A percentile compares a stretch with the other conserved stretches of the same genome.
Evolutionary conservation across 2,329 filamentous ascomycete genomes (phyloP).

Genomic region (Malbranchea zuffiana): DNA sequence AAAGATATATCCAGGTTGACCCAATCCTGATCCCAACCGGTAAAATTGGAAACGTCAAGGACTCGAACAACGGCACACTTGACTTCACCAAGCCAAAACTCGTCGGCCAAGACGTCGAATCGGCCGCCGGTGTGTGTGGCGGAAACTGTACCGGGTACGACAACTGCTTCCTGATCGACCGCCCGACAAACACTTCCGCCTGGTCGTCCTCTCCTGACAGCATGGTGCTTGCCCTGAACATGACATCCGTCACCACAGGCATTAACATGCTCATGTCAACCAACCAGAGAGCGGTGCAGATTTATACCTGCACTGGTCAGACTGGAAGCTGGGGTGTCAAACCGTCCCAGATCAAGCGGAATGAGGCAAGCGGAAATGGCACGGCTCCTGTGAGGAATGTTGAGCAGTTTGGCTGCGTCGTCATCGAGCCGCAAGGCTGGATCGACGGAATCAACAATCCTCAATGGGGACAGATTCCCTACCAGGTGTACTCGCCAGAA

Average conservation of each 20-base stretch:
- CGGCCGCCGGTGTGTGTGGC: slow-evolving; percentile 64
- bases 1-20: slow-evolving; percentile 38
- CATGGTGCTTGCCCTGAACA: slow-evolving; percentile 44
- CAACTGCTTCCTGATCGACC: slow-evolving; percentile 42
- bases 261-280: slow-evolving; percentile 72
- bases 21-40: slow-evolving; percentile 65
- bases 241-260: slow-evolving; percentile 59
- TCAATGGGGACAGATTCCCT: slow-evolving; percentile 58
- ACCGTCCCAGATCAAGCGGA: slow-evolving; percentile 37
- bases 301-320: slow-evolving; percentile 72
- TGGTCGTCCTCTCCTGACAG: slow-evolving; percentile 24
- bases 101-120: slow-evolving; percentile 57
- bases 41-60: slow-evolving; percentile 63
- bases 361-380: slow-evolving; percentile 42
- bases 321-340: slow-evolving; percentile 49
- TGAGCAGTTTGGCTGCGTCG: slow-evolving; percentile 67
- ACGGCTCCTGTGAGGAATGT: slow-evolving; percentile 33
- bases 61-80: slow-evolving; percentile 44
- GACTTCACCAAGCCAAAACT: slow-evolving; percentile 69
- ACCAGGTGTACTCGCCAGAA: slow-evolving; percentile 33
- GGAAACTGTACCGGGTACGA: slow-evolving; percentile 76
- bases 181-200: slow-evolving; percentile 23
- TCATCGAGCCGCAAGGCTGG: slow-evolving; percentile 86
- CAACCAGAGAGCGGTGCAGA: slow-evolving; percentile 78
- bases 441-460: slow-evolving; percentile 91